Evolutionary conservation across 2,329 filamentous ascomycete genomes (phyloP).

Genomic region (Colletotrichum magnum): DNA sequence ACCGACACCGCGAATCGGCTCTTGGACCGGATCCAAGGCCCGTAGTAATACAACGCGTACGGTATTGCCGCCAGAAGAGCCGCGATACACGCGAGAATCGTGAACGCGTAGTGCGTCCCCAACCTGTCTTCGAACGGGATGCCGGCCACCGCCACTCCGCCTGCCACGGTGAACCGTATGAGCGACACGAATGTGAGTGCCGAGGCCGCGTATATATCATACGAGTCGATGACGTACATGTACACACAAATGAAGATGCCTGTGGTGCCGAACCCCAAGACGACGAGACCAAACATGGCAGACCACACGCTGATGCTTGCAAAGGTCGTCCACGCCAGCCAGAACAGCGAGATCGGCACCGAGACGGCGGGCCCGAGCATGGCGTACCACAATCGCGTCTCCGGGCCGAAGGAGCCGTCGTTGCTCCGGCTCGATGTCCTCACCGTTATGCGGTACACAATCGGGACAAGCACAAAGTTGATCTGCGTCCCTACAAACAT

Average conservation of each 20-base stretch:
- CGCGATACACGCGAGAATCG: slow-evolving; percentile 49
- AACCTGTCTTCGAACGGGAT: slow-evolving; percentile 52
- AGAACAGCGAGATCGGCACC: slow-evolving; percentile 63
- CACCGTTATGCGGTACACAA: slow-evolving; percentile 50
- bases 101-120: slow-evolving; percentile 51
- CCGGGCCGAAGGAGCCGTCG: slow-evolving; percentile 52
- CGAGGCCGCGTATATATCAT: slow-evolving; percentile 51
- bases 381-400: slow-evolving; percentile 58
- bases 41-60: slow-evolving; percentile 47
- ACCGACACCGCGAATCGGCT: slow-evolving; percentile 21
- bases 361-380: slow-evolving; percentile 56
- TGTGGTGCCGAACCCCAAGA: slow-evolving; percentile 63
- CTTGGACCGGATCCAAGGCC: slow-evolving; percentile 32
- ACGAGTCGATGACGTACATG: slow-evolving; percentile 55
- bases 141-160: slow-evolving; percentile 52
- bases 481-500: slow-evolving; percentile 58
- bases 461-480: slow-evolving; percentile 49
- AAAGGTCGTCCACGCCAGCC: slow-evolving; percentile 64
- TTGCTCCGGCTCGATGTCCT: slow-evolving; percentile 2
- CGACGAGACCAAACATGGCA: slow-evolving; percentile 55
- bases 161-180: slow-evolving; percentile 49
- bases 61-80: slow-evolving; percentile 48
- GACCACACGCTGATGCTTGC: slow-evolving; percentile 60
- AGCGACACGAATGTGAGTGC: slow-evolving; percentile 51
- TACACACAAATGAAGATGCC: slow-evolving; percentile 53